Base-by-base conservation (phyloP, 306 rosid species). In the Ziziphus jujuba region DNA sequence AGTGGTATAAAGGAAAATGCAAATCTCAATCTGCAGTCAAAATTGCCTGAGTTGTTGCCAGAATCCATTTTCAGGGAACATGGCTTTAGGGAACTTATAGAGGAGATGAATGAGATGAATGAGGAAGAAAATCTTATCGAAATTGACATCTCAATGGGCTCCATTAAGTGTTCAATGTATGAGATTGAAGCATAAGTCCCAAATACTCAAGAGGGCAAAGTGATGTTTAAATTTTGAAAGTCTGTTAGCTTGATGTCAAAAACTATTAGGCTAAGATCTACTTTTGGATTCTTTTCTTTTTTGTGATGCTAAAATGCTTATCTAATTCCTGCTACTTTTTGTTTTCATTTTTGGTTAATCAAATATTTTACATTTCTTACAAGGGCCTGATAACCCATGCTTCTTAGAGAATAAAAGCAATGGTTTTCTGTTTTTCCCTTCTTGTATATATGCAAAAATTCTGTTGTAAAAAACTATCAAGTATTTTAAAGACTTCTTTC, bases 91-190 rank as follows among this genome's bases (percentile, higher is more conserved):
- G 89, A 85, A 63, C 72, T 85, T 20, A 66, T 85, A n/a, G 85
- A 61, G 77, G 91, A 88, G 61, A 75, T 79, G 11, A 85, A 72
- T 70, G 83, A 72, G 55, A 80, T 84, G 77, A 87, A 79, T 23
- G 92, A 84, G 65, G 90, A 87, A 76, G 95, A 87, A 10, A 87
- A 74, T 60, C 74, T 87, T 16, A 82, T 87, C 63, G 95, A 87
- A 75, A 87, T 87, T 78, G 95, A 87, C 74, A 79, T 87, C 63
- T 84, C 93, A 22, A 62, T 73, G 79, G 86, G 91, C 67, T 75
- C 68, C 48, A 71, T 67, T 44, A 75, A 74, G 61, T 63, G 62
- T 79, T 65, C 73, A 69, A 75, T 80, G 72, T 70, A 76, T 66
- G 69, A 72, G 66, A 67, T 72, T 63, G 69, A 81, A 61, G 78